phyloP scores from a whole-genome alignment of 164 flowering plant genomes.

The Berberis vulgaris region DNA sequence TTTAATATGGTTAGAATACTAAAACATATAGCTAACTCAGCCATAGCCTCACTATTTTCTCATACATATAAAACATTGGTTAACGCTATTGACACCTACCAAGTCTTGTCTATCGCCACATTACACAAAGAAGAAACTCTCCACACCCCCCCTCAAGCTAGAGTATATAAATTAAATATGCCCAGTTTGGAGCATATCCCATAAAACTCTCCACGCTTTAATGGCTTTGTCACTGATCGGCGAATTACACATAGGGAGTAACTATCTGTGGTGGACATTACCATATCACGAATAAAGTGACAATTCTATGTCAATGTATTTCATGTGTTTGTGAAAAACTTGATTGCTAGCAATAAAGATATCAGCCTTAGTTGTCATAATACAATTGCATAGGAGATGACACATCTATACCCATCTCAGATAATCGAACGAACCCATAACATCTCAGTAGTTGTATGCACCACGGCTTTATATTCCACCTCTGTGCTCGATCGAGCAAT shows the following conservation, averaged over 20 bases:
- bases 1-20: too few species aligned
- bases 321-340: not conserved
- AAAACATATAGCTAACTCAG: too few species aligned
- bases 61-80: too few species aligned
- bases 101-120: too few species aligned
- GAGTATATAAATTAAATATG: too few species aligned
- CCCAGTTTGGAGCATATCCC: not conserved
- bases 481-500: slow-evolving; percentile 1
- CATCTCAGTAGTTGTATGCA: slow-evolving; percentile 1
- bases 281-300: not conserved
- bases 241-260: not conserved
- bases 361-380: slow-evolving; percentile 1
- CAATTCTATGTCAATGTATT: slow-evolving; percentile 3
- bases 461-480: not conserved
- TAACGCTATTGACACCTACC: too few species aligned
- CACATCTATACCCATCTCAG: not conserved
- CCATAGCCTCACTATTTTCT: too few species aligned
- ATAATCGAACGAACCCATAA: not conserved
- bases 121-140: not conserved
- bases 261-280: not conserved
- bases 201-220: not conserved
- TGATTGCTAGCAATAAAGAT: not conserved
- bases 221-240: not conserved
- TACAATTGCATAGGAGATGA: not conserved
- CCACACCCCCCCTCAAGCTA: not conserved